These are phyloP conservation scores for Gaeumannomyces tritici DNA, from an alignment of 2,329 filamentous ascomycete genomes.

Conservation along the genomic window DNA sequence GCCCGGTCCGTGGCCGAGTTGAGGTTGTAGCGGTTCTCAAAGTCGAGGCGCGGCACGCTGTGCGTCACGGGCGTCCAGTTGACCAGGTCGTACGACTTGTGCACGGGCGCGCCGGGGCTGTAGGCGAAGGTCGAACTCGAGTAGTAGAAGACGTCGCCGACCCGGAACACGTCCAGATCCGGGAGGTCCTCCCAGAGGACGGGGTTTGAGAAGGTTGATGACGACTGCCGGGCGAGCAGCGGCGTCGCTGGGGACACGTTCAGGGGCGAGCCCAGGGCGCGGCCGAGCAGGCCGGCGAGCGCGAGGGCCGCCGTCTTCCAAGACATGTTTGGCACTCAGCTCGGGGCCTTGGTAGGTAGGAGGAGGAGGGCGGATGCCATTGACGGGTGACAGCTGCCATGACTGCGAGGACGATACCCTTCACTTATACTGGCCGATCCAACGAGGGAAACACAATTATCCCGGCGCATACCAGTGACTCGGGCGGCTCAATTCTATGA, in stretches of 20 bases:
- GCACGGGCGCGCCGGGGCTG: conserved; percentile 44
- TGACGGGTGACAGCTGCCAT: neutral
- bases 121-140: conserved; percentile 48
- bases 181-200: conserved; percentile 46
- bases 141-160: conserved; percentile 40
- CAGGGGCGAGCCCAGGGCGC: neutral
- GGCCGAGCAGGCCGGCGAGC: neutral
- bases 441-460: neutral
- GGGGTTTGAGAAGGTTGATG: conserved; percentile 32
- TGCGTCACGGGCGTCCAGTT: conserved; percentile 39
- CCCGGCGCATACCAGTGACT: neutral
- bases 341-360: neutral
- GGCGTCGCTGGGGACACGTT: neutral
- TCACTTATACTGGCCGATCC: neutral
- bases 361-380: neutral
- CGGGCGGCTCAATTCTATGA: neutral
- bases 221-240: conserved; percentile 3
- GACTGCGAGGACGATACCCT: too few relatives aligned
- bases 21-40: conserved; percentile 38
- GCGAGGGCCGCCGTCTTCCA: neutral
- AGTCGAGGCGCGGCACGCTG: conserved; percentile 33
- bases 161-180: conserved; percentile 43
- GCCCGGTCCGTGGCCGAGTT: conserved; percentile 24
- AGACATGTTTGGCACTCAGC: neutral
- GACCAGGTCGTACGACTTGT: conserved; percentile 44